Percentiles rank a stretch among this genome's conserved stretches.
Evolutionary conservation across 371 early-diverging fungal genomes (phyloP).

Genomic region (Mortierella sp.): DNA sequence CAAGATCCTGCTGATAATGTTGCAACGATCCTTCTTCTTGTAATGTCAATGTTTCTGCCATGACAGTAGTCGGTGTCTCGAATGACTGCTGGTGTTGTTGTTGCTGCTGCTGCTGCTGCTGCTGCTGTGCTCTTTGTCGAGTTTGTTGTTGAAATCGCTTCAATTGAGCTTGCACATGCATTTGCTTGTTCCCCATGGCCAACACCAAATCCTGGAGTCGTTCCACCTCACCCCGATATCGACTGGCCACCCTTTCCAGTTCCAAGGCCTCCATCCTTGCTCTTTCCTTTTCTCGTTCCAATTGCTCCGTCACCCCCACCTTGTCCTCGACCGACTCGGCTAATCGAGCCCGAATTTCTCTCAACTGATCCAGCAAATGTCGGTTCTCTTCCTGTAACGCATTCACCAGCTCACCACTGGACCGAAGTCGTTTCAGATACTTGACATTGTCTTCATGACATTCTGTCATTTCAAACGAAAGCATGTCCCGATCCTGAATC

Average conservation of each 20-base stretch:
- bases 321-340: constrained; percentile 17
- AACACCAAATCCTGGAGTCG: constrained; percentile 34
- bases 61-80: too few species aligned
- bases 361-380: constrained; percentile 31
- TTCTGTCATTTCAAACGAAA: constrained; percentile 40
- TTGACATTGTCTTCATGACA: constrained; percentile 42
- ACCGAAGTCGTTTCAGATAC: constrained; percentile 33
- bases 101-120: constrained; percentile 9
- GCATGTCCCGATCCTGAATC: constrained; percentile 34
- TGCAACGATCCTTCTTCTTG: too few species aligned
- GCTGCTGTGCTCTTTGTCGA: constrained; percentile 24
- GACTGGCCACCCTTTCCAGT: constrained; percentile 19
- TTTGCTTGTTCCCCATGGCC: constrained; percentile 35
- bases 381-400: constrained; percentile 43
- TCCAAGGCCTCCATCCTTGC: constrained; percentile 26
- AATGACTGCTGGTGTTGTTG: constrained; percentile 2
- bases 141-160: constrained; percentile 23
- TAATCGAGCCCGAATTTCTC: constrained; percentile 29
- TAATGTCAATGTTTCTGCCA: too few species aligned
- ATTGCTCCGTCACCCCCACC: not conserved
- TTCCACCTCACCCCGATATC: constrained; percentile 30
- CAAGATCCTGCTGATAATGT: too few species aligned
- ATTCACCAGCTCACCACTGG: constrained; percentile 25
- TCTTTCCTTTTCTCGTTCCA: constrained; percentile 22
- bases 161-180: constrained; percentile 23